Conservation (phyloP, 768 basidiomycete genomes). For the Lepiota brunneoincarnata region DNA sequence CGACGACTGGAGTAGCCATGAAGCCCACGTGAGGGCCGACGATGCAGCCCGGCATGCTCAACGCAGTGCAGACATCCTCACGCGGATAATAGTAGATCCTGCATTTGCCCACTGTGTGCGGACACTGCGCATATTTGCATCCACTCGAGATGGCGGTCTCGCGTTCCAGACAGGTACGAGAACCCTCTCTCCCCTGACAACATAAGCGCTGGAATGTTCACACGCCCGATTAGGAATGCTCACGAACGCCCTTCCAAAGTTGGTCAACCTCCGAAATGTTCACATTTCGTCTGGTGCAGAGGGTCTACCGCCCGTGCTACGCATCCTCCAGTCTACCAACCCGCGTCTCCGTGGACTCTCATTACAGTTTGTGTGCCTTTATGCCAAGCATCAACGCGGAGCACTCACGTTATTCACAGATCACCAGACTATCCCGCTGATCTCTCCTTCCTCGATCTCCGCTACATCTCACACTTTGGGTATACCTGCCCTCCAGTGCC, state of each 20-base stretch:
- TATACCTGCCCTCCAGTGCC: constrained; percentile 34
- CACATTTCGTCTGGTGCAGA: constrained; percentile 58
- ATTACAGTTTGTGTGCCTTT: constrained; percentile 38
- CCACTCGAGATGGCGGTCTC: constrained; percentile 41
- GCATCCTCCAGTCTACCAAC: constrained; percentile 47
- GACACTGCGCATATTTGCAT: constrained; percentile 58
- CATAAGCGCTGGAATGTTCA: background rate
- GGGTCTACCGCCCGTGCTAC: constrained; percentile 49
- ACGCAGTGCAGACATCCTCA: constrained; percentile 69
- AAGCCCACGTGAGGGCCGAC: constrained; percentile 20
- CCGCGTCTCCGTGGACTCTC: constrained; percentile 57
- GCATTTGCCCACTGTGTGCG: constrained; percentile 56
- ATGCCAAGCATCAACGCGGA: background rate
- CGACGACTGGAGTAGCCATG: constrained; percentile 12
- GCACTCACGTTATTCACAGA: constrained; percentile 20
- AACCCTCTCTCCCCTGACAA: background rate
- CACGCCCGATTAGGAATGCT: constrained; percentile 50
- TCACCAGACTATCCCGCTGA: constrained; percentile 43
- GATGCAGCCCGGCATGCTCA: constrained; percentile 54
- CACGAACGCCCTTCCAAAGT: constrained; percentile 62
- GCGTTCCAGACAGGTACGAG: constrained; percentile 62
- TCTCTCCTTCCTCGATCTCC: constrained; percentile 46
- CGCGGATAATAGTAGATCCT: constrained; percentile 58
- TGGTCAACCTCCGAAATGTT: constrained; percentile 56
- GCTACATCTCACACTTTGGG: constrained; percentile 57